These are phyloP conservation scores for Penstemon newberryi DNA, from an alignment of 257 asterid genomes.

Conservation along the genomic window DNA sequence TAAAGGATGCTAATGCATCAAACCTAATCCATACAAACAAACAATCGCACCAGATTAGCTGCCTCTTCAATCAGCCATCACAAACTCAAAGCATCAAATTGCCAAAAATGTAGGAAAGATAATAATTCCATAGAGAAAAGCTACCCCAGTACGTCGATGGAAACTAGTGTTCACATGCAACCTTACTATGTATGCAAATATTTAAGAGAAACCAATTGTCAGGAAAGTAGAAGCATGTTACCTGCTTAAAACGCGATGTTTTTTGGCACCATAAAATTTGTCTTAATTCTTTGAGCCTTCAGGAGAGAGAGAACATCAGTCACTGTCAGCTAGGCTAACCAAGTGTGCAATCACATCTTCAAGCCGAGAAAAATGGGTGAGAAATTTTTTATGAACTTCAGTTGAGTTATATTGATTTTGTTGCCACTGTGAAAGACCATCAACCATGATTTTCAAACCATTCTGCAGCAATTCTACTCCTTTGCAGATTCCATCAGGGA, in stretches of 20 bases:
- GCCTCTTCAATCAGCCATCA: not conserved
- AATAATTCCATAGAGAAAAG: too few relatives aligned
- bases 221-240: slow-evolving; percentile 2
- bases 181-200: not conserved
- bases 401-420: slow-evolving; percentile 44
- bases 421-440: slow-evolving; percentile 75
- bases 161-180: too few relatives aligned
- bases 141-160: too few relatives aligned
- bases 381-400: slow-evolving; percentile 58
- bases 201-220: not conserved
- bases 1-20: too few relatives aligned
- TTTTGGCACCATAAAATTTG: slow-evolving; percentile 11
- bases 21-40: too few relatives aligned
- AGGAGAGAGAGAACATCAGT: slow-evolving; percentile 8
- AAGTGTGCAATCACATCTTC: slow-evolving; percentile 74
- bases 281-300: slow-evolving; percentile 10
- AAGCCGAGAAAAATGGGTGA: slow-evolving; percentile 63
- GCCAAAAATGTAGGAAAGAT: not conserved
- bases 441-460: slow-evolving; percentile 76
- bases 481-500: slow-evolving; percentile 69
- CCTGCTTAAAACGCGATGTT: slow-evolving; percentile 16
- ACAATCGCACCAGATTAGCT: not conserved
- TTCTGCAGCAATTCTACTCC: slow-evolving; percentile 80
- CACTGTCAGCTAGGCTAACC: slow-evolving; percentile 53
- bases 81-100: not conserved